Base-by-base conservation (phyloP, 106 monocot genomes). In the Amphibolis antarctica region DNA sequence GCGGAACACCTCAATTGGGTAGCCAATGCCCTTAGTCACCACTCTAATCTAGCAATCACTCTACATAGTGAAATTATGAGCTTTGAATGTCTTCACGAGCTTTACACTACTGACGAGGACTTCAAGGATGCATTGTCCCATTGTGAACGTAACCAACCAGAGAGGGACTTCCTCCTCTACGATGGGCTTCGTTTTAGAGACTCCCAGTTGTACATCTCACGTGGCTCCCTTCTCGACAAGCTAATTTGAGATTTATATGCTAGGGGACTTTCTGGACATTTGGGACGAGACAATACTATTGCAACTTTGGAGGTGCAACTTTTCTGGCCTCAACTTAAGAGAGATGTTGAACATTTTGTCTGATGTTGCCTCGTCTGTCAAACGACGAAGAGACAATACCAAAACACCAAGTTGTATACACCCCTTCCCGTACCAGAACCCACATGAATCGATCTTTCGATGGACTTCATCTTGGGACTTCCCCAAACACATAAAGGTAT, bases 201-300 rank as follows among this genome's bases (percentile, higher is more conserved):
- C n/a, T n/a, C n/a, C n/a, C 64, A 44, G 24, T 43, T 65, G 5
- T 65, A 46, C 15, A 24, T 65, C 12, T 46, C 48, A 9, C 10
- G 64, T 1, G 12, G 4, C 12, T 65, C 64, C 10, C 36, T 65
- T 14, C 5, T 26, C 5, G 66, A 66, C 9, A 14, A 59, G 21
- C 12, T 69, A 10, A 46, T 69, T 17, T 31, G 69, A 24, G 69
- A 69, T 21, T 10, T 69, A 3, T 59, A 69, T 46, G 69, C 23
- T 9, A 59, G 69, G 1, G 69, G 59, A 26, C 46, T 69, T 1
- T 19, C 18, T 15, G 43, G 57, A 1, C 69, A 69, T 44, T 18
- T 69, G 4, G 45, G 43, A 0, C 4, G 57, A 23, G 57, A 58
- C 47, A 69, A 59, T 13, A 69, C 69, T 20, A 60, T 69, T 46